A percentile compares a stretch with the other conserved stretches of the same genome.
These are phyloP conservation scores for Camelina laxa DNA, from an alignment of 345 rosid genomes.

Conservation along the genomic window DNA sequence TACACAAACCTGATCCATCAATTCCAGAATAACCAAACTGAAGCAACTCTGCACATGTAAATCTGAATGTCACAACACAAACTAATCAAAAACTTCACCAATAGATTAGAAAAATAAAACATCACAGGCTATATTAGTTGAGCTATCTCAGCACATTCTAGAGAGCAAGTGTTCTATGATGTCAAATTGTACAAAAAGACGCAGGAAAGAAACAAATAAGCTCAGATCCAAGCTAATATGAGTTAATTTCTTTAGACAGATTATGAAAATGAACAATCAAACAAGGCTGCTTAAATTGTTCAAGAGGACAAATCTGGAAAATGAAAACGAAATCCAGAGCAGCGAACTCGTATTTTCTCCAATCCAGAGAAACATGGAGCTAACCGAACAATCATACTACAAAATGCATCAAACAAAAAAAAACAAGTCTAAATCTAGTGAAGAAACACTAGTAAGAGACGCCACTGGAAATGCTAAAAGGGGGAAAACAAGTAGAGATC, in stretches of 20 bases:
- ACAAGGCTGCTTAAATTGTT: neutral
- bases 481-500: slow-evolving; percentile 20
- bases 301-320: slow-evolving; percentile 9
- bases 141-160: slow-evolving; percentile 6
- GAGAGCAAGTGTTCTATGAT: neutral
- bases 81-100: slow-evolving; percentile 22
- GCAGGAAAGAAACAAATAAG: neutral
- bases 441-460: slow-evolving; percentile 35
- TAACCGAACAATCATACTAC: slow-evolving; percentile 7
- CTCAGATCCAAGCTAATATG: slow-evolving; percentile 37
- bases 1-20: slow-evolving; percentile 64
- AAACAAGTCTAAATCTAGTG: slow-evolving; percentile 25
- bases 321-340: slow-evolving; percentile 5
- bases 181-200: slow-evolving; percentile 2
- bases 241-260: neutral
- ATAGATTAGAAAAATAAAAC: slow-evolving; percentile 14
- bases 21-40: slow-evolving; percentile 29
- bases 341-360: neutral
- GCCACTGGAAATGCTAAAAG: slow-evolving; percentile 17
- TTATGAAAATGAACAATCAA: slow-evolving; percentile 24
- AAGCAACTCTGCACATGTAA: slow-evolving; percentile 13
- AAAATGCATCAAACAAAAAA: neutral
- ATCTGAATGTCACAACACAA: slow-evolving; percentile 26
- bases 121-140: slow-evolving; percentile 9
- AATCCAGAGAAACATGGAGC: slow-evolving; percentile 25